Evolutionary conservation across 345 rosid species (phyloP), one percentile per base, ranked within the genome.

Genomic region (Linum tenue): DNA sequence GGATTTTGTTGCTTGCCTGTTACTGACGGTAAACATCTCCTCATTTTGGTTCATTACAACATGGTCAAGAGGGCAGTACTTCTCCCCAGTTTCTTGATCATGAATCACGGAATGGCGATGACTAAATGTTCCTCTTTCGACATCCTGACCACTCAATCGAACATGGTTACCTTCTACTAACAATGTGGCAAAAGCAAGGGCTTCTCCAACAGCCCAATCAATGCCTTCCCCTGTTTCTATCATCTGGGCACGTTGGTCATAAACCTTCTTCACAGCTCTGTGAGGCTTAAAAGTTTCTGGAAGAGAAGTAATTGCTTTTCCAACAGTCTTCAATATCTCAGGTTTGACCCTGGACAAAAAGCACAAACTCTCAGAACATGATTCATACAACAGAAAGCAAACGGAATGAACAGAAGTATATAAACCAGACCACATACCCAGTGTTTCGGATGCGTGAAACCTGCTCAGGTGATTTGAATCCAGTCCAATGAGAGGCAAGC

Each of bases 81-180:
- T 60, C 67, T 81, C 77, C 69, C 96, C 90, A 0, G 90, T 78
- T 68, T 82, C 89, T 63, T 89, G 96, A 77, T 86, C 89, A 71
- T 89, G 90, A 70, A 89, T 16, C 17, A 86, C 85, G 36, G 96
- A 67, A 72, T 85, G 96, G 41, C 96, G 80, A 59, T 89, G 89
- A 72, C 90, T 89, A 69, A 83, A 89, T 16, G 96, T 89, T 73
- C 96, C 96, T 77, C 96, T 77, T 76, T 89, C 92, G 5, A 89
- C 96, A 81, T 89, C 96, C 72, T 89, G 96, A 39, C 92, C 96
- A 50, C 96, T 89, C 83, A 89, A 74, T 37, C 96, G 83, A 69
- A 89, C 92, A 83, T 86, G 96, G 71, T 89, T 86, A 68, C 96
- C 96, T 80, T 89, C 96, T 59, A 86, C 88, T 63, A 89, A 64